phyloP scores from a whole-genome alignment of 331 rosid species.

The Dryas integrifolia region DNA sequence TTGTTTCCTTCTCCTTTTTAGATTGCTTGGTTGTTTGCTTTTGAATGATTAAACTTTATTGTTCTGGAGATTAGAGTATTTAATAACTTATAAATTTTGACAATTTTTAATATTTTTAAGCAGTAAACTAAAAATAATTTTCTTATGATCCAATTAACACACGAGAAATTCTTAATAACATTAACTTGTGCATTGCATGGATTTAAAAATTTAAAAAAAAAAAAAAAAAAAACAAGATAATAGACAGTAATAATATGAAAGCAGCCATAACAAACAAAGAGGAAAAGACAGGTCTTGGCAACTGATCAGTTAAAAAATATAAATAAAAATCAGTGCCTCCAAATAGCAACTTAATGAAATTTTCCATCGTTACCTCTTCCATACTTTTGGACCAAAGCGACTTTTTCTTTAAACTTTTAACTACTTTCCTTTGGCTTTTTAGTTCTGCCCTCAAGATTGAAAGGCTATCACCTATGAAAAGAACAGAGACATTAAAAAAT shows the following conservation, averaged over 20 bases:
- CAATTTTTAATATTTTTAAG: background rate
- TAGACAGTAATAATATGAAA: background rate
- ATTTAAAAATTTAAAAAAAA: background rate
- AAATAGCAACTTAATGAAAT: slow-evolving; percentile 8
- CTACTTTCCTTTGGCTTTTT: slow-evolving; percentile 63
- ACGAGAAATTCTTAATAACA: background rate
- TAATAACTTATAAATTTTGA: background rate
- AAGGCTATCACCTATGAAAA: slow-evolving; percentile 50
- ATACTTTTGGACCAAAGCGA: slow-evolving; percentile 83
- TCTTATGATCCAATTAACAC: background rate
- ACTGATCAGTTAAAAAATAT: background rate
- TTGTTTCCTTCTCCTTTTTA: too few relatives aligned
- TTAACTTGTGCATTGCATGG: background rate
- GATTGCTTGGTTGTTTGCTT: too few relatives aligned
- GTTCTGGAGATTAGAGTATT: background rate
- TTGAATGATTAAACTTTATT: too few relatives aligned
- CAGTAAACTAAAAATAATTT: background rate
- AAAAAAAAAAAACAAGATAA: background rate
- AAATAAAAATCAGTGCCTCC: background rate
- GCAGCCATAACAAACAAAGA: background rate
- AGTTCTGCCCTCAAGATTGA: slow-evolving; percentile 54
- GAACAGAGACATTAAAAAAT: background rate
- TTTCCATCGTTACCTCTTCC: slow-evolving; percentile 62
- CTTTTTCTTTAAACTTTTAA: slow-evolving; percentile 67
- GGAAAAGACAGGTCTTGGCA: background rate